Base-by-base conservation (phyloP, 305 asterid species). In the Fraxinus floribunda region DNA sequence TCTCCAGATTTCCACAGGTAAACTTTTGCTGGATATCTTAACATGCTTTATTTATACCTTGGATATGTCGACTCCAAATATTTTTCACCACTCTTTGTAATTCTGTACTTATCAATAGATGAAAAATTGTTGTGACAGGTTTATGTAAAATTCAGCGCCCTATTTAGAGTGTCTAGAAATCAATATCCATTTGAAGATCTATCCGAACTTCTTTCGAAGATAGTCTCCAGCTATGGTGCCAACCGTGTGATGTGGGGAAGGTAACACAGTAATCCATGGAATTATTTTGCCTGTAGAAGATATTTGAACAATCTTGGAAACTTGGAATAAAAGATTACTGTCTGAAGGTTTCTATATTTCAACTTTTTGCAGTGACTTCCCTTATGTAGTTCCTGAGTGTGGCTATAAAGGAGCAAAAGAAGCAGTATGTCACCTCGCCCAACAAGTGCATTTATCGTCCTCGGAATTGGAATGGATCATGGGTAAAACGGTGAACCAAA, bases 191-290 rank as follows among this genome's bases (percentile, higher is more conserved):
- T 85, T 64, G 89, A 89, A 76, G 98, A 95, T 86, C 79, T 93
- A 75, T 84, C 91, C 18, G 77, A 80, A 38, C 75, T 90, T 77
- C 87, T 93, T 66, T 85, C 92, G 5, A 87, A 83, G 82, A 36
- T 92, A 15, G 92, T 93, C 80, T 86, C 94, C 76, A 87, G 93
- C 88, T 94, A 89, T 77, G 98, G 99, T 20, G 98, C 97, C 77
- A 89, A 90, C 84, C 94, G 93, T 49, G 79, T 94, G 82, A 94
- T 95, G 98, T 94, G 98, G 99, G 98, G 99, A 89, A 95, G 97
- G 99, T 93, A 86, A 83, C 73, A 11, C 44, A 55, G 32, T 20
- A 71, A 11, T 20, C 15, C 3, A 2, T n/a, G 15, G 30, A 22
- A 70, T 83, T 36, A 30, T 46, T 78, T 76, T 75, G 26, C 55